Evolutionary conservation across 225 moss, liverwort and hornwort species (phyloP).

Genomic region (Sphagnum contortum): DNA sequence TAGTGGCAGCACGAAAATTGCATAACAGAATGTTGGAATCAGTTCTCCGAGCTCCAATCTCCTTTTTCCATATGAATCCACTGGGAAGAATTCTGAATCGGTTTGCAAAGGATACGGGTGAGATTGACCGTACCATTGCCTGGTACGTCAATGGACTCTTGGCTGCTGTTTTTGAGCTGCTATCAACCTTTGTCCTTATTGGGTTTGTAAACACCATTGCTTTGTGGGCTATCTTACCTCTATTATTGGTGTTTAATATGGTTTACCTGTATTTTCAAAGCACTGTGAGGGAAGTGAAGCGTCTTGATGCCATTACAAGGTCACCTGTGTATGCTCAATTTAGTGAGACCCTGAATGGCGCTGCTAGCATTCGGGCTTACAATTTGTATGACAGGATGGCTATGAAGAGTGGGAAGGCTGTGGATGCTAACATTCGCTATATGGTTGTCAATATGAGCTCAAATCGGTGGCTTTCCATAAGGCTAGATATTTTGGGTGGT

Average conservation of each 20-base stretch:
- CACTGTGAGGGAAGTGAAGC: constrained; percentile 69
- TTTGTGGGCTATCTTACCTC: constrained; percentile 66
- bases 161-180: constrained; percentile 46
- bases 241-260: constrained; percentile 49
- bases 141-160: constrained; percentile 59
- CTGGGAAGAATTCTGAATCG: constrained; percentile 67
- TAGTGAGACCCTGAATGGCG: constrained; percentile 72
- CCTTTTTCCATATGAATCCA: constrained; percentile 73
- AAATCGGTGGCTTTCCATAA: constrained; percentile 64
- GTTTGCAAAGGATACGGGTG: constrained; percentile 68
- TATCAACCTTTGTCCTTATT: constrained; percentile 64
- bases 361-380: constrained; percentile 63
- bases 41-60: constrained; percentile 62
- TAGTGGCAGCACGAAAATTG: constrained; percentile 45
- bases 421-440: constrained; percentile 63
- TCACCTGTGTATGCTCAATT: constrained; percentile 80
- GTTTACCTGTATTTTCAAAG: constrained; percentile 70
- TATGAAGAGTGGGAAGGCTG: constrained; percentile 43
- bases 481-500: constrained; percentile 71
- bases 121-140: constrained; percentile 65
- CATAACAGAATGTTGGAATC: constrained; percentile 50
- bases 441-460: constrained; percentile 67
- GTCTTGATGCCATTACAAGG: constrained; percentile 61
- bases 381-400: constrained; percentile 68
- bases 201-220: constrained; percentile 57